A percentile compares a stretch with the other conserved stretches of the same genome.
Evolutionary conservation across 1,284 basidiomycete genomes (phyloP).

Genomic region (Boletus sp.): DNA sequence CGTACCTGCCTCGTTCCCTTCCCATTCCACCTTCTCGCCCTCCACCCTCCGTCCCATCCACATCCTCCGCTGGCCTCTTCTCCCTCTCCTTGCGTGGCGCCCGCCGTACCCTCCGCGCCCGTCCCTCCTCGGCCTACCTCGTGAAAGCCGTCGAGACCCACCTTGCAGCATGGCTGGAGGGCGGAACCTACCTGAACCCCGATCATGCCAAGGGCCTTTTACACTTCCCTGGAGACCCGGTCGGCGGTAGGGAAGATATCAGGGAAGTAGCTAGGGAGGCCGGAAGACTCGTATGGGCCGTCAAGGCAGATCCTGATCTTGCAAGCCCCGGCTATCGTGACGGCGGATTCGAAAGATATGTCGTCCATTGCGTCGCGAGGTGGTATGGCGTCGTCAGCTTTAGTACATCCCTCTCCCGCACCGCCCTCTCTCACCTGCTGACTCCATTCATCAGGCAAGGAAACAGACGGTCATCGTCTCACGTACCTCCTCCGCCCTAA

Average conservation of each 20-base stretch:
- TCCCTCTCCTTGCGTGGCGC: slow-evolving; percentile 72
- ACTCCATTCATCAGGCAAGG: slow-evolving; percentile 55
- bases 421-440: neutral
- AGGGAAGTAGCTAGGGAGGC: slow-evolving; percentile 64
- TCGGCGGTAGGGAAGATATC: slow-evolving; percentile 56
- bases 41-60: slow-evolving; percentile 45
- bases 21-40: slow-evolving; percentile 46
- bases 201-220: slow-evolving; percentile 37
- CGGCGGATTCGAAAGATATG: slow-evolving; percentile 71
- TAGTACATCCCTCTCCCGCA: slow-evolving; percentile 55
- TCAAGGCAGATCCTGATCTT: slow-evolving; percentile 24
- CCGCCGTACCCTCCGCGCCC: slow-evolving; percentile 62
- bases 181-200: slow-evolving; percentile 55
- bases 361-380: slow-evolving; percentile 77
- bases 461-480: slow-evolving; percentile 56
- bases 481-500: slow-evolving; percentile 79
- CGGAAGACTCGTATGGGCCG: slow-evolving; percentile 67
- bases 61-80: slow-evolving; percentile 71
- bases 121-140: slow-evolving; percentile 57
- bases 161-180: slow-evolving; percentile 61
- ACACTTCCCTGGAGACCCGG: slow-evolving; percentile 40
- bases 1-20: slow-evolving; percentile 60
- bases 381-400: slow-evolving; percentile 77
- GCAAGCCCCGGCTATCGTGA: slow-evolving; percentile 32
- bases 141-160: slow-evolving; percentile 66